Conservation (phyloP, 306 rosid species). For the Cucurbita maxima region DNA sequence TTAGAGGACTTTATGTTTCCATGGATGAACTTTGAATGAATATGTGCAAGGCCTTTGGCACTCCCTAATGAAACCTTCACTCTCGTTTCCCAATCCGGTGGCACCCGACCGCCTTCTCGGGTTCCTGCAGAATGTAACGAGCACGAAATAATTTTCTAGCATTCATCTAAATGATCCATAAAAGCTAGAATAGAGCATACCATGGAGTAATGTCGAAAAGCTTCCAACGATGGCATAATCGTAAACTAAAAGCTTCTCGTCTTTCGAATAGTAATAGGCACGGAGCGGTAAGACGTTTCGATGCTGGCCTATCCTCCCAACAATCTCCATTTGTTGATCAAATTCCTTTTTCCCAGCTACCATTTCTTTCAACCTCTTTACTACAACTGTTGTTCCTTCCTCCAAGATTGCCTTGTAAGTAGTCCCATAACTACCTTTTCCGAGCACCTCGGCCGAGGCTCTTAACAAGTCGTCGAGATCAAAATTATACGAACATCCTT, state of each 20-base stretch:
- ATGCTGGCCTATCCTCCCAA: slow-evolving; percentile 23
- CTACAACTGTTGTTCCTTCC: slow-evolving; percentile 26
- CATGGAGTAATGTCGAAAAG: slow-evolving; percentile 20
- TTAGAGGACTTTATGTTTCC: slow-evolving; percentile 88
- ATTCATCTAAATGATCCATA: background rate
- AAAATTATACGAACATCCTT: slow-evolving; percentile 19
- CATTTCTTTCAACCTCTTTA: slow-evolving; percentile 25
- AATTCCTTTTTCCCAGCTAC: slow-evolving; percentile 23
- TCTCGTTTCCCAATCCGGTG: slow-evolving; percentile 75
- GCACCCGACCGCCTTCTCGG: slow-evolving; percentile 36
- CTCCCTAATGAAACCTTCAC: slow-evolving; percentile 60
- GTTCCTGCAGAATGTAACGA: slow-evolving; percentile 35
- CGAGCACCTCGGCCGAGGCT: slow-evolving; percentile 28
- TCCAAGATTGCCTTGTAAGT: slow-evolving; percentile 29
- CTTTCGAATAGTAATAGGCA: slow-evolving; percentile 26
- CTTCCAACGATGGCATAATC: slow-evolving; percentile 17
- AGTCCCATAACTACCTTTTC: slow-evolving; percentile 29
- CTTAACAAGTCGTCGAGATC: slow-evolving; percentile 27
- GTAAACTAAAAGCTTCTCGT: slow-evolving; percentile 26
- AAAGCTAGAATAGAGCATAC: slow-evolving; percentile 8
- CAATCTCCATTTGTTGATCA: slow-evolving; percentile 27
- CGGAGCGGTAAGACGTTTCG: slow-evolving; percentile 22
- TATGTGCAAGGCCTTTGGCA: slow-evolving; percentile 69
- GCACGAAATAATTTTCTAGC: background rate
- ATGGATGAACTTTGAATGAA: slow-evolving; percentile 64